Base-by-base conservation (phyloP, 2,329 filamentous ascomycete species). In the Arthrobotrys sinensis region DNA sequence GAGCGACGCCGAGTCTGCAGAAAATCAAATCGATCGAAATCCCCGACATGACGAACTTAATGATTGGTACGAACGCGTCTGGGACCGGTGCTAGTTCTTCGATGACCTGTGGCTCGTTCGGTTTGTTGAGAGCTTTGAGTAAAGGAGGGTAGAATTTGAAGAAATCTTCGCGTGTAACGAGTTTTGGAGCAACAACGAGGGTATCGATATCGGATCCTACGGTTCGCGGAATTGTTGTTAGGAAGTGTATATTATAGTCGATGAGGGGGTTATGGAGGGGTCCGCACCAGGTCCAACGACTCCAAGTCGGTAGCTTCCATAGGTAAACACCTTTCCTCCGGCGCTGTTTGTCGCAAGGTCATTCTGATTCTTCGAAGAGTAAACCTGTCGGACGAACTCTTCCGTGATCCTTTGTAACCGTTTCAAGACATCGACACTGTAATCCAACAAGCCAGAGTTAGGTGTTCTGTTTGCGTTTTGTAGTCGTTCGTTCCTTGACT, bases 11-110 rank as follows among this genome's bases (percentile, higher is more conserved):
- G 80, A 96, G 89, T 69, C 92, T 88, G 80, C 92, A 92, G 85
- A 94, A 94, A 83, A 98, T 96, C 81, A 99, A 86, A 88, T 99
- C 96, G 83, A 99, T 96, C 84, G 93, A 96, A 83, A 99, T 96
- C 62, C 91, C 93, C 64, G 89, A 90, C 81, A 96, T 93, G 83
- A 97, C 93, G 82, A 98, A 93, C 84, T 97, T 98, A 86, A 99
- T 98, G 83, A 99, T 97, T 57, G 96, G 96, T 6, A 98, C 95
- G 82, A 93, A 97, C 3, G 95, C 93, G 82, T 97, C 95, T 57
- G 91, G 91, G 43, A 99, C 96, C 0, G 92, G 90, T 1, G 93
- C 91, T 82, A 97, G 87, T 83, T 96, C 93, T 77, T 92, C 91
- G 81, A 98, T 93, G 76, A 94, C 88, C n/a, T 91, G 92, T 43